phyloP scores from a whole-genome alignment of 495 filamentous ascomycete species.

The Xylaria castorea region DNA sequence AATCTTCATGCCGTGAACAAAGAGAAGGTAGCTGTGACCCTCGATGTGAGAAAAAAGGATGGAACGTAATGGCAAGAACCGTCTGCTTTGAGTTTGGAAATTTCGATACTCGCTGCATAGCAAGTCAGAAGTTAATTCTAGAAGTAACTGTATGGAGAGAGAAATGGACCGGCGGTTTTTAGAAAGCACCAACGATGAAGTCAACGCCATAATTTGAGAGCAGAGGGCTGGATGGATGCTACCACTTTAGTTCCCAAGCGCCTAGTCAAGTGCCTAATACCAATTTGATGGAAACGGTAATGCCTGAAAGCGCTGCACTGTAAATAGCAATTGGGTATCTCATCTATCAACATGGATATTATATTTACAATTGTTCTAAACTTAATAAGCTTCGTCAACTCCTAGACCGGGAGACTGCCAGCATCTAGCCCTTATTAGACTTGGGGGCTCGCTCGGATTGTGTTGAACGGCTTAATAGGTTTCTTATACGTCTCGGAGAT shows the following conservation, averaged over 20 bases:
- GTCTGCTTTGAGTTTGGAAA: not conserved
- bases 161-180: not conserved
- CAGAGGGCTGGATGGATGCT: not conserved
- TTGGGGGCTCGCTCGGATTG: not conserved
- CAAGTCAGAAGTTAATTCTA: not conserved
- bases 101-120: not conserved
- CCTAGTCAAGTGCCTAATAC: not conserved
- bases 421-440: not conserved
- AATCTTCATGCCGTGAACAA: constrained; percentile 10
- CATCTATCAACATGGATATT: constrained; percentile 3
- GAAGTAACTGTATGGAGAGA: not conserved
- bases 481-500: not conserved
- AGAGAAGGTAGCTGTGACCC: constrained; percentile 18
- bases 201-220: not conserved
- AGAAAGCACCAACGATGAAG: not conserved
- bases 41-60: constrained; percentile 9
- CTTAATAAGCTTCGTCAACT: not conserved
- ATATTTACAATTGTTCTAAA: constrained; percentile 3
- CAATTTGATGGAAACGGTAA: not conserved
- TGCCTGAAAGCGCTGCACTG: constrained; percentile 5
- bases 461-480: not conserved
- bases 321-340: constrained; percentile 33
- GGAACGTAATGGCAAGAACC: constrained; percentile 10
- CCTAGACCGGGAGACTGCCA: not conserved
- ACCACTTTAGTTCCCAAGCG: not conserved